Evolutionary conservation across 805 yeast genomes (phyloP).

Genomic region (Candida pseudoglaebosa): DNA sequence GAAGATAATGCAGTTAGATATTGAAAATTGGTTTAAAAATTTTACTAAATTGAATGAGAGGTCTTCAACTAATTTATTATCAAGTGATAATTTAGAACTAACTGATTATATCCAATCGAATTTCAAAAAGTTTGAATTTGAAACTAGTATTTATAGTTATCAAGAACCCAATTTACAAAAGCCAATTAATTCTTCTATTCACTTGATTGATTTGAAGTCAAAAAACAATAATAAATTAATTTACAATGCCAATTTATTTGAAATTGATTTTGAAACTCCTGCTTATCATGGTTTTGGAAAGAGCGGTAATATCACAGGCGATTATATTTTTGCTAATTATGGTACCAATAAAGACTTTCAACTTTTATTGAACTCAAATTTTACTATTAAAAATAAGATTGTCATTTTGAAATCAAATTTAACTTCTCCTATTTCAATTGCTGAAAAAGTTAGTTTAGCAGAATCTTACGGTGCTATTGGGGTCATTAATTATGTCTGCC

Average conservation of each 20-base stretch:
- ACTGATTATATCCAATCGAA: constrained; percentile 19
- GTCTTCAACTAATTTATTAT: constrained; percentile 17
- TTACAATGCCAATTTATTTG: constrained; percentile 23
- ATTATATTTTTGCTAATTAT: constrained; percentile 27
- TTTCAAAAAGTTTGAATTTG: constrained; percentile 27
- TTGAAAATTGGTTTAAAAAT: constrained; percentile 24
- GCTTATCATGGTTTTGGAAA: constrained; percentile 26
- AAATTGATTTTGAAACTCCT: constrained; percentile 25
- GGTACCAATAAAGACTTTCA: constrained; percentile 28
- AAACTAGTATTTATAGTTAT: constrained; percentile 15
- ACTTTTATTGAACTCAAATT: constrained; percentile 14
- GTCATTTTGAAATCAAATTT: constrained; percentile 21
- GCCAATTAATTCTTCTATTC: constrained; percentile 26
- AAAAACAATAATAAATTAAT: constrained; percentile 15
- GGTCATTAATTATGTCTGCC: constrained; percentile 17
- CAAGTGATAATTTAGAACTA: constrained; percentile 24
- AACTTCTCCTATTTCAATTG: constrained; percentile 11
- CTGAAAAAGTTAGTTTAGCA: constrained; percentile 24
- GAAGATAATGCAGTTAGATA: constrained; percentile 20
- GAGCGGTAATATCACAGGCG: constrained; percentile 21
- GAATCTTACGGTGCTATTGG: constrained; percentile 23
- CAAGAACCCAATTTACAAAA: constrained; percentile 12
- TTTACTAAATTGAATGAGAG: constrained; percentile 22
- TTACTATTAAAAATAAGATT: constrained; percentile 21
- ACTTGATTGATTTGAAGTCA: constrained; percentile 16